phyloP scores from a whole-genome alignment of 2,329 filamentous ascomycete species.

The Colletotrichum cuscutae region DNA sequence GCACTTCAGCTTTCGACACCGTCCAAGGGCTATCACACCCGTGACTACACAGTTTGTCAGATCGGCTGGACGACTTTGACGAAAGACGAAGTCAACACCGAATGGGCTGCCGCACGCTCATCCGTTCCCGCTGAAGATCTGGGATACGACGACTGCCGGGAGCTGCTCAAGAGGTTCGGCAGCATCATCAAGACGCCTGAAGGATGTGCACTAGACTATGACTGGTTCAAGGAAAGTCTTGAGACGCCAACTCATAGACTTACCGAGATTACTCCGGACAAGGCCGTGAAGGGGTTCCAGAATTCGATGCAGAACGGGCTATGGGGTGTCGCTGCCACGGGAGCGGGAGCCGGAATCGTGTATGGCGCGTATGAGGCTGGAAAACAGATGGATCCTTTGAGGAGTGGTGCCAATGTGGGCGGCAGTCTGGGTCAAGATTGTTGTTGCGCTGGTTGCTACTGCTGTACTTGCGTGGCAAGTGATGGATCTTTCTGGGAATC shows the following conservation, averaged over 20 bases:
- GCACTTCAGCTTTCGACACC: neutral
- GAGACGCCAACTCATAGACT: neutral
- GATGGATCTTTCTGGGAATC: neutral
- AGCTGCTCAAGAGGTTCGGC: neutral
- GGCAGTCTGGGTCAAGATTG: neutral
- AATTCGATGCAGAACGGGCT: neutral
- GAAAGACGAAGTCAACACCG: neutral
- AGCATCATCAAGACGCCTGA: slow-evolving; percentile 3
- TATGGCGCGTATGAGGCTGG: neutral
- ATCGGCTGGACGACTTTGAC: neutral
- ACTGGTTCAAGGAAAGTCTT: neutral
- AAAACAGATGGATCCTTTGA: neutral
- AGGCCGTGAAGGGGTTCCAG: neutral
- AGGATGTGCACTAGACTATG: neutral
- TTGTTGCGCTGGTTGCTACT: neutral
- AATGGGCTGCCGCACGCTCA: neutral
- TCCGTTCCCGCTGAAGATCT: neutral
- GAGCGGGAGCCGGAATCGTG: neutral
- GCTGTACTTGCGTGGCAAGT: neutral
- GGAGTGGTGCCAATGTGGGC: neutral
- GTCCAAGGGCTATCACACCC: neutral
- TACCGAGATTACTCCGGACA: neutral
- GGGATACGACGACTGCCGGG: neutral
- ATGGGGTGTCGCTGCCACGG: neutral
- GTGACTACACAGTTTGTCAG: neutral